Evolutionary conservation across 2,329 filamentous ascomycete genomes (phyloP).

Genomic region (Sphaerostilbella broomeana): DNA sequence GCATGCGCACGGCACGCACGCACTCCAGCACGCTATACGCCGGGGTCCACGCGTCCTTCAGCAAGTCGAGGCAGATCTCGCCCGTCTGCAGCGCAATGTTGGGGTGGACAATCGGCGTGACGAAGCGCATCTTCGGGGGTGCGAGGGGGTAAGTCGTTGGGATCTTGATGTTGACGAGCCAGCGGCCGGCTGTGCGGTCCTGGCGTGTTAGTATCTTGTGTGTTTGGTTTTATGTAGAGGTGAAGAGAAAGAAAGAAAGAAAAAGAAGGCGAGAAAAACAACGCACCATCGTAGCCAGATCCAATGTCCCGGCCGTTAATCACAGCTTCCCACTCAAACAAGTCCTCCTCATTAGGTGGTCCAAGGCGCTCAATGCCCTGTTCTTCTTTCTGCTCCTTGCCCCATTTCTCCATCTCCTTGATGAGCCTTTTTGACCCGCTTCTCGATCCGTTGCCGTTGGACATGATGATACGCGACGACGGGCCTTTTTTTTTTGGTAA

Average conservation of each 20-base stretch:
- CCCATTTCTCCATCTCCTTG: slow-evolving; percentile 51
- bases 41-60: slow-evolving; percentile 75
- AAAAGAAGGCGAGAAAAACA: background rate
- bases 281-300: slow-evolving; percentile 49
- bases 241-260: background rate
- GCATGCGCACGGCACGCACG: slow-evolving; percentile 64
- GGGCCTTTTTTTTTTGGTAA: no score
- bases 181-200: slow-evolving; percentile 55
- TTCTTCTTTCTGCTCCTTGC: slow-evolving; percentile 41
- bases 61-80: slow-evolving; percentile 88
- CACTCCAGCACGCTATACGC: slow-evolving; percentile 75
- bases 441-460: slow-evolving; percentile 43
- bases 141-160: slow-evolving; percentile 71
- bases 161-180: slow-evolving; percentile 72
- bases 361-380: slow-evolving; percentile 54
- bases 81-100: slow-evolving; percentile 67
- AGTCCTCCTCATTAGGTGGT: slow-evolving; percentile 46
- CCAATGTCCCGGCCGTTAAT: slow-evolving; percentile 53
- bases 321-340: slow-evolving; percentile 54
- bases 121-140: slow-evolving; percentile 72
- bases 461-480: no score
- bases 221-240: background rate
- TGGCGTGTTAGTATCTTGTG: background rate
- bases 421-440: slow-evolving; percentile 51
- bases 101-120: slow-evolving; percentile 78